Evolutionary conservation across 2,329 filamentous ascomycete genomes (phyloP).

Genomic region (Claviceps sp.): DNA sequence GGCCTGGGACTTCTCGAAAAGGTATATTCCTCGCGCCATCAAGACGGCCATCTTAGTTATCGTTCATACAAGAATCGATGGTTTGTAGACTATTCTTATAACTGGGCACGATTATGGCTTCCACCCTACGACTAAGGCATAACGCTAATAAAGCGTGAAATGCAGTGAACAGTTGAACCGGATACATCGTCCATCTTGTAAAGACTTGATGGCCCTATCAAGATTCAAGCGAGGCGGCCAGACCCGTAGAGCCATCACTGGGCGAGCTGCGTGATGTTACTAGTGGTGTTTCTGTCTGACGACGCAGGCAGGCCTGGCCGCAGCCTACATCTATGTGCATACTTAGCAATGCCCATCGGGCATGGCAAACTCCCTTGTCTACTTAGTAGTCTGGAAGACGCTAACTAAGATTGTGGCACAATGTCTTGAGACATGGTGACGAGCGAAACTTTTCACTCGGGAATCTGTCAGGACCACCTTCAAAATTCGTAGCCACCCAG

Average conservation of each 20-base stretch:
- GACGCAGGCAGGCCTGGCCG: not conserved
- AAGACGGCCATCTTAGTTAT: not conserved
- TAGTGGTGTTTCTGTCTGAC: not conserved
- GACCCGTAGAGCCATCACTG: not conserved
- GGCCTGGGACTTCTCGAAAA: not conserved
- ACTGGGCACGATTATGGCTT: not conserved
- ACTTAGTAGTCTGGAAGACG: not conserved
- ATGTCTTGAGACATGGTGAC: constrained; percentile 4
- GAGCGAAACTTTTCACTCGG: constrained; percentile 5
- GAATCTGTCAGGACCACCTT: constrained; percentile 4
- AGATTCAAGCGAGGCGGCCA: not conserved
- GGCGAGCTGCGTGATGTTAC: not conserved
- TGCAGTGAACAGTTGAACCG: not conserved
- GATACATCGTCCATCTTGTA: not conserved
- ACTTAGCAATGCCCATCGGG: not conserved
- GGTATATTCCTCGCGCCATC: not conserved
- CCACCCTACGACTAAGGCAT: not conserved
- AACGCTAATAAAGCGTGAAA: not conserved
- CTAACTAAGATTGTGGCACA: not conserved
- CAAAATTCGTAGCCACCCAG: constrained; percentile 7
- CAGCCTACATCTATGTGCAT: too few relatives aligned
- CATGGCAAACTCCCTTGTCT: not conserved
- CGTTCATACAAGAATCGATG: too few relatives aligned
- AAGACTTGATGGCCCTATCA: not conserved
- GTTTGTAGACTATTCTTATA: not conserved